Conservation (phyloP, 2,329 filamentous ascomycete species). For the Diaporthe capsici region DNA sequence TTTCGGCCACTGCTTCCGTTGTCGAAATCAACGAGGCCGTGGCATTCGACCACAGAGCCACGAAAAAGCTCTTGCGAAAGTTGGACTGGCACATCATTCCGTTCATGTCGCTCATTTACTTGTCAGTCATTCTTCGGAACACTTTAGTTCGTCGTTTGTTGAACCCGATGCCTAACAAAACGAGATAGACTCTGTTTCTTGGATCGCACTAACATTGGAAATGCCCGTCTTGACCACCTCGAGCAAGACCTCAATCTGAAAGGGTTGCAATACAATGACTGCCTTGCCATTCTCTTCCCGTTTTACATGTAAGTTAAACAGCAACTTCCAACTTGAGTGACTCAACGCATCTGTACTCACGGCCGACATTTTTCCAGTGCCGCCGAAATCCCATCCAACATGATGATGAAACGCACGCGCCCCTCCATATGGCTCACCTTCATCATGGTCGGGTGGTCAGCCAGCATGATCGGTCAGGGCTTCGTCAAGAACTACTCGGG, state of each 20-base stretch:
- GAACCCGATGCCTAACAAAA: not conserved
- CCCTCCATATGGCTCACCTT: conserved; percentile 66
- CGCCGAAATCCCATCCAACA: conserved; percentile 68
- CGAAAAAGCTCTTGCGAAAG: conserved; percentile 66
- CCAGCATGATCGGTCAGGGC: conserved; percentile 57
- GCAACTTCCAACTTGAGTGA: conserved; percentile 42
- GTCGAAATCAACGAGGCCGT: conserved; percentile 34
- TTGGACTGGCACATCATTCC: conserved; percentile 70
- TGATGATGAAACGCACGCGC: conserved; percentile 67
- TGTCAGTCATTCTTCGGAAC: conserved; percentile 49
- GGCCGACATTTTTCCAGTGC: not conserved
- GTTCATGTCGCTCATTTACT: conserved; percentile 71
- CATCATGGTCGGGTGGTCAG: conserved; percentile 60
- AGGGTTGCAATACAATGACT: conserved; percentile 50
- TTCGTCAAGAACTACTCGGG: conserved; percentile 64
- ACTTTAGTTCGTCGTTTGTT: fast-evolving
- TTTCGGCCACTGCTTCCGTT: not conserved
- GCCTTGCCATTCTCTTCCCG: conserved; percentile 66
- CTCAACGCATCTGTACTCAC: not conserved
- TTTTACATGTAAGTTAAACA: conserved; percentile 58
- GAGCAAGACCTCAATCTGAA: conserved; percentile 48
- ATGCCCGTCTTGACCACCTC: conserved; percentile 55
- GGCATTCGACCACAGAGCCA: conserved; percentile 52
- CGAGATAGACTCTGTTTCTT: conserved; percentile 52
- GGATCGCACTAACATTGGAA: conserved; percentile 64